Conservation (phyloP, 306 rosid species). For the Quercus cerris region DNA sequence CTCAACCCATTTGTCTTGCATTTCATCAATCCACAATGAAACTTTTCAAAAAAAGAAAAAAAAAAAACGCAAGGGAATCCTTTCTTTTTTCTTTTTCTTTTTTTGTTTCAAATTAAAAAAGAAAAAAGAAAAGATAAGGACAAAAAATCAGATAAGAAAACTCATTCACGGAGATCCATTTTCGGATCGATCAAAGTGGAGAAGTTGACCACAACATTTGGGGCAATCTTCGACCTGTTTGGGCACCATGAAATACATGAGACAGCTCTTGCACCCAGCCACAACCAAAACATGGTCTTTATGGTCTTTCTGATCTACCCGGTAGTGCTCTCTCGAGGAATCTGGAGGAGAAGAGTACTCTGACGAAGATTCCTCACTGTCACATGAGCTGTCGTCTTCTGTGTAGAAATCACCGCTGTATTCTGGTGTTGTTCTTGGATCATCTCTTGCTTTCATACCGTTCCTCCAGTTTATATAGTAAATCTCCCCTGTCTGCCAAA, state of each 20-base stretch:
- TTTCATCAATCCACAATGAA: slow-evolving; percentile 8
- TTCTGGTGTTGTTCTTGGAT: slow-evolving; percentile 56
- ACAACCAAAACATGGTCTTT: slow-evolving; percentile 78
- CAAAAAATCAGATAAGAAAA: background rate
- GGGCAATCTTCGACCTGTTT: slow-evolving; percentile 86
- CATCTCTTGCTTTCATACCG: slow-evolving; percentile 89
- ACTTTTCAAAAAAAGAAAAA: background rate
- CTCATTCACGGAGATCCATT: slow-evolving; percentile 49
- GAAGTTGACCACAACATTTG: slow-evolving; percentile 82
- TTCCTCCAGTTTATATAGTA: slow-evolving; percentile 95
- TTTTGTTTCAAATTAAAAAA: background rate
- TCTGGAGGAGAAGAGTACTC: slow-evolving; percentile 42
- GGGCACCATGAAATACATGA: slow-evolving; percentile 97
- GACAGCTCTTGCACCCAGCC: slow-evolving; percentile 91
- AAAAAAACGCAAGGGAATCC: background rate
- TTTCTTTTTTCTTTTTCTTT: too few species aligned
- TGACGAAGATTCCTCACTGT: slow-evolving; percentile 77
- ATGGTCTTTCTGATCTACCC: slow-evolving; percentile 15
- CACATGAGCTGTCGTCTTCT: slow-evolving; percentile 66
- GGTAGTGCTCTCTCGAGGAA: slow-evolving; percentile 28
- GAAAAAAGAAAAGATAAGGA: background rate
- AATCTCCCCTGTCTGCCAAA: slow-evolving; percentile 80
- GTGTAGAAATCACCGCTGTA: slow-evolving; percentile 46
- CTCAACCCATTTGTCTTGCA: slow-evolving; percentile 12
- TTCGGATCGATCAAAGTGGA: slow-evolving; percentile 86